Evolutionary conservation across 1,284 basidiomycete genomes (phyloP), one percentile per base, ranked within the genome.

Genomic region (Tremellales sp.): DNA sequence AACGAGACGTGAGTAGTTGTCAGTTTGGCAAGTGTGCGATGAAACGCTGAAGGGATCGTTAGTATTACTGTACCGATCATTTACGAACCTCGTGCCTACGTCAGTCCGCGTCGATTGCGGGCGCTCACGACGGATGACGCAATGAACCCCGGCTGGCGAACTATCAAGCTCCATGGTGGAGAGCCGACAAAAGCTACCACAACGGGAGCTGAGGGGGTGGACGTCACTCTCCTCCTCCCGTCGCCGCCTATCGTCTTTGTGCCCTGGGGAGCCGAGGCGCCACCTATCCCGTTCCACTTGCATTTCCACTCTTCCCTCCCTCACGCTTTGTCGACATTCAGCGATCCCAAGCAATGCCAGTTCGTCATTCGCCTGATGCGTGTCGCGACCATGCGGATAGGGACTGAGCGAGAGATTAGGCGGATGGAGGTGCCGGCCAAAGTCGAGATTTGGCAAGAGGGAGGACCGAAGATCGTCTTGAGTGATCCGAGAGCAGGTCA

Each of bases 211-310:
- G 39, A 43, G 17, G 63, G 61, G 3, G 56, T 68, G 15, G 46
- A 64, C 25, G 60, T 53, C 13, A 48, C 51, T 7, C 48, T 68
- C 12, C 59, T 66, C 10, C 46, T 68, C 8, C 66, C 66, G 17
- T 63, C 64, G 8, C 66, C 66, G 8, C 61, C 64, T n/a, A 66
- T 68, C 49, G 41, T 66, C 8, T 63, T 57, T 37, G 48, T 68
- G 35, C 51, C 59, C 1, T 40, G 44, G 2, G 42, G 39, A 3
- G 42, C 39, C 5, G 39, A 35, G 12, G 58, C 61, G 3, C 61
- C 64, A 2, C 51, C 56, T 1, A 62, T 68, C 33, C 64, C 66
- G 0, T 66, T 68, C 39, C 66, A 66, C 35, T 44, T 68, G 13
- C 66, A 66, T 45, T 65, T 68, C 48, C 60, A 65, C 45, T 62